These are phyloP conservation scores for Agrocybe chaxingu DNA, from an alignment of 768 basidiomycete species.

Conservation along the genomic window DNA sequence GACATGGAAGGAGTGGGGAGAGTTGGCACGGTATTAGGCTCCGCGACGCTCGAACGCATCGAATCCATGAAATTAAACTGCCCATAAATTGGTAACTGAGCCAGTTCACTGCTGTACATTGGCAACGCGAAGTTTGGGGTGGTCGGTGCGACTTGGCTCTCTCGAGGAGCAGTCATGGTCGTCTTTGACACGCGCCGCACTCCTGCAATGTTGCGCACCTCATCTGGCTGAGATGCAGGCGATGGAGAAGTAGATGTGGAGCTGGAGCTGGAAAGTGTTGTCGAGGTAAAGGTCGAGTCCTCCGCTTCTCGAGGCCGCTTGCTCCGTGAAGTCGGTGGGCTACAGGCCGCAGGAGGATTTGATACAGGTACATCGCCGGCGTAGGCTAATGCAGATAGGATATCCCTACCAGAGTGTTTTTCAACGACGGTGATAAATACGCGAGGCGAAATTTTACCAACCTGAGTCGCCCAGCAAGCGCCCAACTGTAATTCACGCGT, in stretches of 20 bases:
- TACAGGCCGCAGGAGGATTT: not conserved
- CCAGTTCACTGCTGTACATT: constrained; percentile 55
- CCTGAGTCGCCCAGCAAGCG: constrained; percentile 38
- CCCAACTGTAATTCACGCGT: constrained; percentile 29
- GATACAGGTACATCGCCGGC: constrained; percentile 29
- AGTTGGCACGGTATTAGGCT: not conserved
- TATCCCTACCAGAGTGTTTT: constrained; percentile 25
- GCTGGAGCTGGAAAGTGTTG: too few relatives aligned
- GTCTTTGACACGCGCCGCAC: constrained; percentile 25
- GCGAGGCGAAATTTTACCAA: constrained; percentile 13
- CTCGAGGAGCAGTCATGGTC: not conserved
- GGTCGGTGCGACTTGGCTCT: constrained; percentile 4
- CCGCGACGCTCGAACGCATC: constrained; percentile 10
- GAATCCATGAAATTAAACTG: constrained; percentile 34
- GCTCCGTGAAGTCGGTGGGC: not conserved
- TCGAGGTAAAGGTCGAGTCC: not conserved
- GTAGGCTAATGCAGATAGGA: constrained; percentile 32
- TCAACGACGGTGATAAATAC: not conserved
- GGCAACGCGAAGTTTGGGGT: constrained; percentile 37
- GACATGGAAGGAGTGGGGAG: too few relatives aligned
- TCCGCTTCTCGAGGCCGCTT: constrained; percentile 16
- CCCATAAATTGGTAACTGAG: constrained; percentile 46
- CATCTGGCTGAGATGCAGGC: constrained; percentile 4
- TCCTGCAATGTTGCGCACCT: constrained; percentile 23
- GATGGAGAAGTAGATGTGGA: constrained; percentile 5